These are phyloP conservation scores for Usnea hakonensis DNA, from an alignment of 495 filamentous ascomycete species.

Conservation along the genomic window DNA sequence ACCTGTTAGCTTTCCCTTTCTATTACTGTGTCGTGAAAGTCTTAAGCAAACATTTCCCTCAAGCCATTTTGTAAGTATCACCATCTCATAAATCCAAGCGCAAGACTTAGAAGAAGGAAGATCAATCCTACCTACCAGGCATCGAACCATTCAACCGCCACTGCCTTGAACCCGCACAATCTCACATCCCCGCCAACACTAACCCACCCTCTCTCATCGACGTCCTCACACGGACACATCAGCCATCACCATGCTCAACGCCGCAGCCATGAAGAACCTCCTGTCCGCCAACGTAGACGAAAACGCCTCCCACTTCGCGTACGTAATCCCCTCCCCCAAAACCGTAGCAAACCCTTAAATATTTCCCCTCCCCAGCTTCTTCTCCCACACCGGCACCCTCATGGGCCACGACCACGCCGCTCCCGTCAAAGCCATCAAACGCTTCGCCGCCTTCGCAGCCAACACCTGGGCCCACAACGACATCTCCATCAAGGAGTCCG, in stretches of 20 bases:
- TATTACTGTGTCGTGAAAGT: not conserved
- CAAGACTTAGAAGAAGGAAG: not conserved
- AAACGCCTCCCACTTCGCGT: constrained; percentile 20
- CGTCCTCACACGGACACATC: too few relatives aligned
- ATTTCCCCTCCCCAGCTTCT: constrained; percentile 15
- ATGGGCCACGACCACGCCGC: constrained; percentile 16
- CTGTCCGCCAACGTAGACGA: constrained; percentile 23
- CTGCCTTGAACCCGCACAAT: not conserved
- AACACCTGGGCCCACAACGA: constrained; percentile 18
- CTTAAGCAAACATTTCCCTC: not conserved
- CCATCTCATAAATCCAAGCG: not conserved
- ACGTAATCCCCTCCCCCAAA: constrained; percentile 11
- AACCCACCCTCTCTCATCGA: not conserved
- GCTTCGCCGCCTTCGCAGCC: constrained; percentile 22
- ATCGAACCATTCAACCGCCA: not conserved
- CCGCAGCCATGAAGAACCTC: constrained; percentile 16
- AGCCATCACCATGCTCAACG: constrained; percentile 8
- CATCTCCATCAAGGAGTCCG: constrained; percentile 3
- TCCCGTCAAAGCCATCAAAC: constrained; percentile 10
- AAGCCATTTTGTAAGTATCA: not conserved
- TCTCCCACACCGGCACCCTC: constrained; percentile 22
- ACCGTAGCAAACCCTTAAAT: not conserved
- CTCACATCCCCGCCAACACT: not conserved
- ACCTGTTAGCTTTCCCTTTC: not conserved
- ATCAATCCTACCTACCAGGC: not conserved